These are phyloP conservation scores for Vanrija humicola DNA, from an alignment of 1,284 basidiomycete genomes.

Conservation along the genomic window DNA sequence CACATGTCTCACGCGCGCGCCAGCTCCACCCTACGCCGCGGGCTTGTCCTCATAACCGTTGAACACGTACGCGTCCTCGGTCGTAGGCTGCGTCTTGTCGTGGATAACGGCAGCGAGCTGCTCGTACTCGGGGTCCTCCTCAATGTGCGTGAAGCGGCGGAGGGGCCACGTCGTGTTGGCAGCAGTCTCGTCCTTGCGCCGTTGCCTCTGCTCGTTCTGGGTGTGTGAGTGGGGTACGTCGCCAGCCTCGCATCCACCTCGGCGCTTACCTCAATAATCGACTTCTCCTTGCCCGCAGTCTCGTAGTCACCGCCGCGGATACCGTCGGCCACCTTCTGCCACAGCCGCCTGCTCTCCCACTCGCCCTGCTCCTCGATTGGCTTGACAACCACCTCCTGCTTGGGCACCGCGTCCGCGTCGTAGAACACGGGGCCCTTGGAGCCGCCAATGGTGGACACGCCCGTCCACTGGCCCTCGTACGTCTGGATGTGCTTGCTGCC, in stretches of 20 bases:
- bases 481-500: constrained; percentile 52
- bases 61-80: constrained; percentile 48
- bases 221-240: constrained; percentile 1
- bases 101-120: constrained; percentile 40
- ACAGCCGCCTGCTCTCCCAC: constrained; percentile 83
- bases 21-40: neutral
- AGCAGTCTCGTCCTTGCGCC: constrained; percentile 75
- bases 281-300: constrained; percentile 82
- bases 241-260: too few species aligned
- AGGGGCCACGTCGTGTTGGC: constrained; percentile 69
- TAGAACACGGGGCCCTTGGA: constrained; percentile 51
- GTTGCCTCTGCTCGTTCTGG: constrained; percentile 87
- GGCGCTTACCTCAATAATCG: constrained; percentile 72
- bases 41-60: constrained; percentile 16
- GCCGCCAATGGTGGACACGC: constrained; percentile 59
- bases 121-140: constrained; percentile 67
- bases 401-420: constrained; percentile 50
- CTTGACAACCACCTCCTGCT: constrained; percentile 68
- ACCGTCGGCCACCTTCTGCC: constrained; percentile 83
- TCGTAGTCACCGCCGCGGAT: constrained; percentile 91
- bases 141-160: constrained; percentile 68
- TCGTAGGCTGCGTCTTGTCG: constrained; percentile 45
- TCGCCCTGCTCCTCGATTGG: constrained; percentile 64
- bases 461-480: constrained; percentile 87
- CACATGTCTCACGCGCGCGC: neutral